Evolutionary conservation across 306 rosid genomes (phyloP).

Genomic region (Vigna reflexopilosa): DNA sequence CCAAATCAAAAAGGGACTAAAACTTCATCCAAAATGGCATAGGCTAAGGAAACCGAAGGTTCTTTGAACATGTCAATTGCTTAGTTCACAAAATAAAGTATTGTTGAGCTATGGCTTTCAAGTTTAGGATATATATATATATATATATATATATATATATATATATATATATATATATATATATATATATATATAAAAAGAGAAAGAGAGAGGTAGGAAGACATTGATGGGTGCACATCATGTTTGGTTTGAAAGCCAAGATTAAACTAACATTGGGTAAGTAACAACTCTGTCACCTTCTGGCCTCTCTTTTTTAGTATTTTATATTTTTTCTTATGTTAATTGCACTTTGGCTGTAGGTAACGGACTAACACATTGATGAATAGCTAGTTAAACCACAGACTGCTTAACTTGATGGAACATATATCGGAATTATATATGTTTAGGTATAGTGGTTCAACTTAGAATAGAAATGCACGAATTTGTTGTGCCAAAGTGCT

Average conservation of each 20-base stretch:
- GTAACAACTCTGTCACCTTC: conserved; percentile 44
- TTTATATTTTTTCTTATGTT: background rate
- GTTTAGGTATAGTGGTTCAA: conserved; percentile 37
- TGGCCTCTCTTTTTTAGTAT: background rate
- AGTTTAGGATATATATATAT: conserved; percentile 47
- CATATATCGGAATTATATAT: background rate
- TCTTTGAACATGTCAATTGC: conserved; percentile 51
- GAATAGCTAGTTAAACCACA: background rate
- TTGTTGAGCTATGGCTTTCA: conserved; percentile 85
- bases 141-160: conserved; percentile 35
- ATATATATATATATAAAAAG: conserved; percentile 18
- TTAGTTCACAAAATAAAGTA: conserved; percentile 51
- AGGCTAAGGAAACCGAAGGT: conserved; percentile 35
- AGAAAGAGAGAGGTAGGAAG: conserved; percentile 28
- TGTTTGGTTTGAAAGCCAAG: conserved; percentile 64
- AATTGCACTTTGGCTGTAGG: conserved; percentile 31
- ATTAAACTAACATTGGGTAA: conserved; percentile 63
- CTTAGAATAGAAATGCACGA: conserved; percentile 37
- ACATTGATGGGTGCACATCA: conserved; percentile 49
- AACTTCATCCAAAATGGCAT: background rate
- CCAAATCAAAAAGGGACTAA: background rate
- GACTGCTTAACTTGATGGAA: conserved; percentile 5
- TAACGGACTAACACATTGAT: conserved; percentile 29
- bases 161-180: background rate
- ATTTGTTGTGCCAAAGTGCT: too few species aligned